Evolutionary conservation across 2,329 filamentous ascomycete genomes (phyloP), one percentile per base, ranked within the genome.

Genomic region (Colletotrichum costaricense): DNA sequence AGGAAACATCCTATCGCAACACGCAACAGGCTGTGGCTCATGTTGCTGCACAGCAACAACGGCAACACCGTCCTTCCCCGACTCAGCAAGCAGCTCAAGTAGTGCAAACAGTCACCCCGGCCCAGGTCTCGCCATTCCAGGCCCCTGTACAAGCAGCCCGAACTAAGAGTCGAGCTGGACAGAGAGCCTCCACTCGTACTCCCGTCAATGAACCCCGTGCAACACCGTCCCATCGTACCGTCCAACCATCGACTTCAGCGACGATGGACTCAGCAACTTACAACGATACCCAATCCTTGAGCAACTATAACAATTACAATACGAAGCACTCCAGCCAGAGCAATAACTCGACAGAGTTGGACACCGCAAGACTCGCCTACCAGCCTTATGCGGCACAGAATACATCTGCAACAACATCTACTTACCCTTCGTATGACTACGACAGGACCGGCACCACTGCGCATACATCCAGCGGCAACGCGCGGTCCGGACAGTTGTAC

Each of bases 181-280:
- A 82, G n/a, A 79, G 80, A 55, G 72, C 78, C 1, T 80, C 82
- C 66, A 80, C 74, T 5, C 79, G 76, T 19, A 80, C 81, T 26
- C 79, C 81, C 4, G 75, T 77, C 22, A 70, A 69, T n/a, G 75
- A 79, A 5, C 72, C 77, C 33, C 64, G 78, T 12, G 60, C 78
- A 7, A 78, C 69, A 8, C 64, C 72, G 12, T 46, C 70, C 30
- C 78, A 77, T 38, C 76, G 79, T 14, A 75, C 75, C 8, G 78
- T 82, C 74, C 75, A 86, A 59, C 80, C 83, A 11, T 80, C 81
- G 67, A 74, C 79, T n/a, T 81, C 79, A n/a, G 78, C 74, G n/a
- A 77, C 69, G 55, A 57, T 64, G 30, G 76, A 42, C 54, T 73
- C 28, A 26, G 59, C 66, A 49, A 54, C 42, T 5, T 72, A 66